A percentile compares a stretch with the other conserved stretches of the same genome.
phyloP scores from a whole-genome alignment of 148 eudicot genomes.

The Oxyria digyna region DNA sequence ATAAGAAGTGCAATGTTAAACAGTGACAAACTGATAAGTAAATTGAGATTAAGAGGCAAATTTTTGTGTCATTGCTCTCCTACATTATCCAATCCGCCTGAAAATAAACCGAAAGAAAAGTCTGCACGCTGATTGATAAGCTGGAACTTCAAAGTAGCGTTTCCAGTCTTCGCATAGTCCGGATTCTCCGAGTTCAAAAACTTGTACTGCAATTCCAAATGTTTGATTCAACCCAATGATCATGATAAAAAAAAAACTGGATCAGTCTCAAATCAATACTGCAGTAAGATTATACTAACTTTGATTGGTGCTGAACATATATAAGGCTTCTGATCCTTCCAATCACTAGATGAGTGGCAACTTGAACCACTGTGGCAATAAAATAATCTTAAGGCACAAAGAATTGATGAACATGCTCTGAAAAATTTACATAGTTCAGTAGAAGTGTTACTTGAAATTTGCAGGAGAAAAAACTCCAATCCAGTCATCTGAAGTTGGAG shows the following conservation, averaged over 20 bases:
- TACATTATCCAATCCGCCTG: conserved; percentile 40
- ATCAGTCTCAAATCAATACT: neutral
- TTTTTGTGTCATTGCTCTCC: neutral
- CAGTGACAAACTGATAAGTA: no score
- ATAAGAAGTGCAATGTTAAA: neutral
- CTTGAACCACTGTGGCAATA: conserved; percentile 42
- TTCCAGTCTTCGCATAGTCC: conserved; percentile 47
- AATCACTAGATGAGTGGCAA: conserved; percentile 37
- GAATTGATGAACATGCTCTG: no score
- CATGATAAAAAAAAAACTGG: neutral
- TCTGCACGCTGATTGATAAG: conserved; percentile 93
- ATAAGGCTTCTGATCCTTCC: conserved; percentile 43
- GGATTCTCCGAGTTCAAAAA: conserved; percentile 39
- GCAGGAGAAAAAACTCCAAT: conserved; percentile 89
- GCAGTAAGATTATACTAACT: conserved; percentile 24
- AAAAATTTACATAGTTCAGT: neutral
- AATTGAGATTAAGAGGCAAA: no score
- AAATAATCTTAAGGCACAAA: neutral
- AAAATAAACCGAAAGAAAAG: conserved; percentile 76
- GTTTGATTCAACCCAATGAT: neutral
- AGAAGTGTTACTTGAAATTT: conserved; percentile 19
- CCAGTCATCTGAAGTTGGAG: conserved; percentile 68
- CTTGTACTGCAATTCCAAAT: conserved; percentile 40
- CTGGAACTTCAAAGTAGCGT: conserved; percentile 39
- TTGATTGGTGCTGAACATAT: conserved; percentile 83